phyloP scores from a whole-genome alignment of 1,139 yeast species.

The Saccharomyces pastorianus region DNA sequence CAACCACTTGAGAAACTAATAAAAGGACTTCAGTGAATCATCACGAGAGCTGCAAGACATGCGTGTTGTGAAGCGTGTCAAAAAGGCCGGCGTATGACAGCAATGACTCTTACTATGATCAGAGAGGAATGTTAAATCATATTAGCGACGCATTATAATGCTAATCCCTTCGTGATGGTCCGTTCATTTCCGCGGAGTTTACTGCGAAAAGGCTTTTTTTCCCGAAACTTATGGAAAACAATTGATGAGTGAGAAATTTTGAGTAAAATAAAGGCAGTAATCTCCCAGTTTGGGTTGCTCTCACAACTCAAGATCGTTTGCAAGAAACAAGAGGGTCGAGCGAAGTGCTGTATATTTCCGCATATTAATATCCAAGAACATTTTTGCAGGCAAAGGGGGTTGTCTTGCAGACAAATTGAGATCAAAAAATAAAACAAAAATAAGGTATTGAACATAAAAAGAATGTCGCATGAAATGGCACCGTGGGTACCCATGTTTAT shows the following conservation, averaged over 20 bases:
- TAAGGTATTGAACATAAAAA: neutral
- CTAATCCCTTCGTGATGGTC: neutral
- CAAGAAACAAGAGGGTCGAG: neutral
- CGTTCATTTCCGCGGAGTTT: neutral
- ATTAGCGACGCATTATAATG: neutral
- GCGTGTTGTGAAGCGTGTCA: too few species aligned
- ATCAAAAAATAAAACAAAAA: constrained; percentile 9
- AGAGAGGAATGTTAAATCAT: neutral
- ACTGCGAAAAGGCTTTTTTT: neutral
- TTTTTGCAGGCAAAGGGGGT: neutral
- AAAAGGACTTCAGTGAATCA: too few species aligned
- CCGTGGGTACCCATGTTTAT: constrained; percentile 62
- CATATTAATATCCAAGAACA: neutral
- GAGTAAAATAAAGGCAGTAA: neutral
- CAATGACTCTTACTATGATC: neutral
- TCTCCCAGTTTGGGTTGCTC: neutral
- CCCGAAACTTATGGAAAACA: neutral
- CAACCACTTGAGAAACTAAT: too few species aligned
- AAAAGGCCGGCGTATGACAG: neutral
- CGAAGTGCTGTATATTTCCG: neutral
- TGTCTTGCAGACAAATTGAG: neutral
- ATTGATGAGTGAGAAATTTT: neutral
- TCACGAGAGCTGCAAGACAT: too few species aligned
- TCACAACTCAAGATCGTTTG: neutral
- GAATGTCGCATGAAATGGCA: constrained; percentile 45